Evolutionary conservation across 2,329 filamentous ascomycete genomes (phyloP), one percentile per base, ranked within the genome.

Genomic region (Botryotinia calthae): DNA sequence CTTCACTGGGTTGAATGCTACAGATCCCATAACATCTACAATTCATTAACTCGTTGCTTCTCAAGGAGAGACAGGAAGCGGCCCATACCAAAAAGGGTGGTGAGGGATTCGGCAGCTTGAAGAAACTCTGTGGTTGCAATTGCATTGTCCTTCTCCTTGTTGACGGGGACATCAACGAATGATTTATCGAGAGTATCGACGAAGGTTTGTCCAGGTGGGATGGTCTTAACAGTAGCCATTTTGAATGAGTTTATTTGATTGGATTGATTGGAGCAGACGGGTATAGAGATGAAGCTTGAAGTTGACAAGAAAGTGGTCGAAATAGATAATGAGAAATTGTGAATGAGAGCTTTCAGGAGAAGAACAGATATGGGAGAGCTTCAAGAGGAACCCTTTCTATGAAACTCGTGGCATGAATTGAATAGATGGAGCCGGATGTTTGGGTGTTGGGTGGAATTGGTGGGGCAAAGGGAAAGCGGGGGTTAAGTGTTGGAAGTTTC

Each of bases 1-100:
- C 88, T 97, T 98, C 81, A 98, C 95, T 40, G 93, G 92, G 71
- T 87, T 89, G 84, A 99, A 98, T 76, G 95, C 94, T 48, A 92
- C 88, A 62, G 88, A 87, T 75, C 89, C 89, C 70, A 92, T 85
- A 72, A 87, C 83, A 81, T 91, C 89, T 91, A 67, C 54, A 58
- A 74, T 58, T 71, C 14, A 28, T 72, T 28, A 67, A 42, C 1
- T 58, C 25, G 25, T 25, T 51, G 22, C 16, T 42, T n/a, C 51
- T 18, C 10, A 0, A 46, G 14, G 48, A 37, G 18, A 48, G 2
- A 20, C 4, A 71, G 16, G 16, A 34, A 54, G 34, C 9, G 25
- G n/a, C 1, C 42, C 16, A 25, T 67, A 96, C 94, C 93, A 81
- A 98, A 98, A 75, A 99, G 89, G 75, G 90, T 92, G 70, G 92